Base-by-base conservation (phyloP, 1,139 yeast genomes). In the Suhomyces chickasaworum region DNA sequence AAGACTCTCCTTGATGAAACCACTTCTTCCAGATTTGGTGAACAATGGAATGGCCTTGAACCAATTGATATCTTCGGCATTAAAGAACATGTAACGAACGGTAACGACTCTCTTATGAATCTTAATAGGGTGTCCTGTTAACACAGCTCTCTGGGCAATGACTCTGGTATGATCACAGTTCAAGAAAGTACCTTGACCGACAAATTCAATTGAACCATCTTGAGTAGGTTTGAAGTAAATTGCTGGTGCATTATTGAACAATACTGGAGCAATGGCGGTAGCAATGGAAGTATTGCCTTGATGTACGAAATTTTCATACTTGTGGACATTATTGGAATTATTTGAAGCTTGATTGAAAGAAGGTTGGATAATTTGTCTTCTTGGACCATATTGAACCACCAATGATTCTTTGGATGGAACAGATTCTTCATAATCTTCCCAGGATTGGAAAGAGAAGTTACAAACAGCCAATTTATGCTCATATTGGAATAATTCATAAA, bases 71-170 rank as follows among this genome's bases (percentile, higher is more conserved):
- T 95, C 99, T 38, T 87, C 90, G 10, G 89, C 73, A 60, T 86
- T 89, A 83, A 91, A 93, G 76, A 95, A 95, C 99, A 95, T 95
- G 78, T 90, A 95, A 57, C 99, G 84, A 49, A 93, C 81, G 3
- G 99, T 93, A 49, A 93, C 91, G 37, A 91, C 88, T 52, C 80
- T 82, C 71, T 89, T 93, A 74, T 95, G 97, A 59, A 95, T 91
- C 75, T 91, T 93, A 67, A 90, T 85, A 34, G 98, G 96, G 57
- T 89, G 91, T 45, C 99, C 99, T 0, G 99, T 93, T 50, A 95
- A 72, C 8, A 93, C 84, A 3, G 86, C 84, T 61, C 98, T 81
- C 77, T 93, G 91, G 29, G 95, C 96, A 49, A 90, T 65, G 22
- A 91, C 78, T 66, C 99, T 80, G 16, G 86, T 78, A 59, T 86